Evolutionary conservation across 2,329 filamentous ascomycete genomes (phyloP).

Genomic region (Fusarium bactridioides): DNA sequence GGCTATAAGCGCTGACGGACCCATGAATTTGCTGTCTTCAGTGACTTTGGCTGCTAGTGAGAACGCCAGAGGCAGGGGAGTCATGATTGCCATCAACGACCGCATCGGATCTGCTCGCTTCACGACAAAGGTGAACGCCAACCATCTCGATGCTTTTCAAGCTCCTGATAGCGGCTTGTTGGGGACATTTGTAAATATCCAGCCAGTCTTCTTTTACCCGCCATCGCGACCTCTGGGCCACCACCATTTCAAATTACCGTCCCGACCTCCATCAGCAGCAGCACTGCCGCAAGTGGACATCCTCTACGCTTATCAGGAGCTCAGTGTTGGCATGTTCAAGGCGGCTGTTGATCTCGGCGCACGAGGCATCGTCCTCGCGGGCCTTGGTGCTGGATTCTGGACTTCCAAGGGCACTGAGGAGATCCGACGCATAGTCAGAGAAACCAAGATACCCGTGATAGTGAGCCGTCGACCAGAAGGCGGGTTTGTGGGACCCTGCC

Average conservation of each 20-base stretch:
- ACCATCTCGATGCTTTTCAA: conserved; percentile 69
- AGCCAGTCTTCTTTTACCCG: conserved; percentile 67
- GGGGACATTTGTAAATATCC: conserved; percentile 65
- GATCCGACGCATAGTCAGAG: conserved; percentile 54
- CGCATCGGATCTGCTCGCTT: conserved; percentile 66
- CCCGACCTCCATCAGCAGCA: conserved; percentile 30
- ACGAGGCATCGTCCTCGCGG: conserved; percentile 63
- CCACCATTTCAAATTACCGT: conserved; percentile 51
- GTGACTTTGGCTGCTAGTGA: conserved; percentile 62
- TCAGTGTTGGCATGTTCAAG: conserved; percentile 56
- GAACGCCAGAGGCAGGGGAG: conserved; percentile 58
- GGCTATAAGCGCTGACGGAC: conserved; percentile 68
- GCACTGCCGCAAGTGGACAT: conserved; percentile 64
- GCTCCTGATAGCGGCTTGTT: conserved; percentile 64
- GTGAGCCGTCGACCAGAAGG: conserved; percentile 60
- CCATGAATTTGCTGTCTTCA: conserved; percentile 67
- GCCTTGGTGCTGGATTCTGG: conserved; percentile 62
- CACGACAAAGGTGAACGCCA: conserved; percentile 69
- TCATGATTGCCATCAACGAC: conserved; percentile 69
- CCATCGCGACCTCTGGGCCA: conserved; percentile 58
- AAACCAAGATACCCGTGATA: conserved; percentile 57
- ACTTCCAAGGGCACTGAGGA: conserved; percentile 49
- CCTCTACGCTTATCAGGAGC: conserved; percentile 63
- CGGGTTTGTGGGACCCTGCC: conserved; percentile 57
- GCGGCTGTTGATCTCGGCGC: conserved; percentile 59